Evolutionary conservation across 1,284 basidiomycete species (phyloP).

Genomic region (Ustanciosporium gigantosporum): DNA sequence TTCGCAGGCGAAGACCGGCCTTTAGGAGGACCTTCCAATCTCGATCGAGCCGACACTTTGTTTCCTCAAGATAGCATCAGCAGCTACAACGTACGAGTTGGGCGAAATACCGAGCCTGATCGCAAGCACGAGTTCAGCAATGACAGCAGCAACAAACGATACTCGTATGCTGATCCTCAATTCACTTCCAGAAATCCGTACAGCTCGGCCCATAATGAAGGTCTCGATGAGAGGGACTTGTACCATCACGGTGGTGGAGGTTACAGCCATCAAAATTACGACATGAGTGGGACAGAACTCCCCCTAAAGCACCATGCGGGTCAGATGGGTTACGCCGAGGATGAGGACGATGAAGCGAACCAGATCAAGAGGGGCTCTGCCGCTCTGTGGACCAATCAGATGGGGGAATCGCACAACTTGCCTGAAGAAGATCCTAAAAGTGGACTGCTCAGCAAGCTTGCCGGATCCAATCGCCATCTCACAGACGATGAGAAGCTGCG

Average conservation of each 20-base stretch:
- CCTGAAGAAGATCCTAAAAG: conserved; percentile 22
- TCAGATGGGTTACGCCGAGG: conserved; percentile 54
- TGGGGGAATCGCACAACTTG: conserved; percentile 4
- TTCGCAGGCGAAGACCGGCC: conserved; percentile 18
- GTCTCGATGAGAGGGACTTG: conserved; percentile 10
- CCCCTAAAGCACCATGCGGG: conserved; percentile 39
- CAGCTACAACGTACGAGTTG: conserved; percentile 39
- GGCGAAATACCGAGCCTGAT: conserved; percentile 15
- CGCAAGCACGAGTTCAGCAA: not conserved
- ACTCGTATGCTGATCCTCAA: not conserved
- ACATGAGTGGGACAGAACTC: conserved; percentile 32
- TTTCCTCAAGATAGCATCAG: conserved; percentile 45
- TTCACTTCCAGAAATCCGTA: not conserved
- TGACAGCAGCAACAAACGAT: not conserved
- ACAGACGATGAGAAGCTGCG: conserved; percentile 37
- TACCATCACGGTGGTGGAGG: conserved; percentile 3
- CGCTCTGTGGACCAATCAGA: conserved; percentile 25
- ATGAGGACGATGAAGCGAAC: conserved; percentile 51
- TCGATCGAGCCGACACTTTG: conserved; percentile 34
- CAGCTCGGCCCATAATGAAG: not conserved
- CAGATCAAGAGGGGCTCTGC: conserved; percentile 40
- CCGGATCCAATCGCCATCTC: conserved; percentile 4
- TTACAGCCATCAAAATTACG: conserved; percentile 14
- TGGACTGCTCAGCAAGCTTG: conserved; percentile 28
- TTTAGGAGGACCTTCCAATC: conserved; percentile 8